Evolutionary conservation across 257 asterid genomes (phyloP).

Genomic region (Lycium ferocissimum): DNA sequence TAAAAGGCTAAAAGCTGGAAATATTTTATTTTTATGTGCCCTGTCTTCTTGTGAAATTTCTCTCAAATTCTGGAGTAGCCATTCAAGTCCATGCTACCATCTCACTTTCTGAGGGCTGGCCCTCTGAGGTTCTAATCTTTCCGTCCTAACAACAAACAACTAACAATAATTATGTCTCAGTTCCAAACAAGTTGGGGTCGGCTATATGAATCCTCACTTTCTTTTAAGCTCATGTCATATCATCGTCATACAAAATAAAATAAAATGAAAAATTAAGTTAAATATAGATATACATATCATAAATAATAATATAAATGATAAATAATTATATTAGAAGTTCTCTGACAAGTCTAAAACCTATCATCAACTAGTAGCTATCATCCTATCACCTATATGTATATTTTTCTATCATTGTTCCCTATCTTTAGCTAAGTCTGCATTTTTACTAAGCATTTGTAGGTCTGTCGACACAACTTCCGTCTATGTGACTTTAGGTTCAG

Average conservation of each 20-base stretch:
- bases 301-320: too few species aligned
- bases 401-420: background rate
- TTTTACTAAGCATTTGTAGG: too few species aligned
- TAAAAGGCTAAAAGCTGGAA: conserved; percentile 10
- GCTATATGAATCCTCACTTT: background rate
- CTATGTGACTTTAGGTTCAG: too few species aligned
- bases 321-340: too few species aligned
- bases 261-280: background rate
- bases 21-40: background rate
- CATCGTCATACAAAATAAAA: background rate
- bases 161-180: background rate
- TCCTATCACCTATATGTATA: background rate
- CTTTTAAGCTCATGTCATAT: background rate
- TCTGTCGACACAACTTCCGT: too few species aligned
- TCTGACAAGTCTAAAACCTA: background rate
- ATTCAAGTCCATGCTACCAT: conserved; percentile 16
- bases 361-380: background rate
- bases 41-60: background rate
- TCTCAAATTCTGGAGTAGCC: conserved; percentile 10
- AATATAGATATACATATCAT: background rate
- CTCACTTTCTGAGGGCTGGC: conserved; percentile 17
- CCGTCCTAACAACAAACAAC: background rate
- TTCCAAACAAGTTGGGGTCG: background rate
- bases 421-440: background rate
- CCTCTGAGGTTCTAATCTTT: conserved; percentile 12